These are phyloP conservation scores for Fusarium xyrophilum DNA, from an alignment of 2,329 filamentous ascomycete species.

Conservation along the genomic window DNA sequence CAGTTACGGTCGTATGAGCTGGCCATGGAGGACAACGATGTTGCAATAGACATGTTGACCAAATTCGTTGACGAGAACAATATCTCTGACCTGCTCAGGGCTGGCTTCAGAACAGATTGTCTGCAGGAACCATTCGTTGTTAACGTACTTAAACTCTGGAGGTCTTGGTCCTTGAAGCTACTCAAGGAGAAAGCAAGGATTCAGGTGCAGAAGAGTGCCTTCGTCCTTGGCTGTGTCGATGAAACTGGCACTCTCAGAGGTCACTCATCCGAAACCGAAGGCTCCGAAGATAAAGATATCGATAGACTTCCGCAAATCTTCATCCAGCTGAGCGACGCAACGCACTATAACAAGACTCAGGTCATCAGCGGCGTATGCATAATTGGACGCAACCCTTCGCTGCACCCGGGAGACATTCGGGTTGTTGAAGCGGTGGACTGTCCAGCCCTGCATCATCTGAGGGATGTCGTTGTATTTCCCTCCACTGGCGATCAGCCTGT, in stretches of 20 bases:
- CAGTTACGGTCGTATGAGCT: constrained; percentile 73
- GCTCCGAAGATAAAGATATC: constrained; percentile 51
- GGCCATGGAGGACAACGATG: constrained; percentile 70
- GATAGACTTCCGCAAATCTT: constrained; percentile 83
- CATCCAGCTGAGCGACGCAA: constrained; percentile 73
- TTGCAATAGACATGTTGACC: constrained; percentile 72
- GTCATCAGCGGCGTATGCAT: constrained; percentile 80
- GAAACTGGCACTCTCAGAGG: constrained; percentile 80
- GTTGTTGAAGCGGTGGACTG: constrained; percentile 84
- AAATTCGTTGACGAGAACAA: constrained; percentile 86
- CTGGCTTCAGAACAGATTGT: constrained; percentile 75
- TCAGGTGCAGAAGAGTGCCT: constrained; percentile 80
- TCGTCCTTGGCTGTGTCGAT: constrained; percentile 87
- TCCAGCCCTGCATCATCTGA: constrained; percentile 74
- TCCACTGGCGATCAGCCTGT: constrained; percentile 83
- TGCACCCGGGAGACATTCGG: constrained; percentile 91
- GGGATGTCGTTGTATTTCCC: constrained; percentile 87
- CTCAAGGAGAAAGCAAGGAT: constrained; percentile 94
- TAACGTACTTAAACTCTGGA: constrained; percentile 83
- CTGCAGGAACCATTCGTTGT: constrained; percentile 78
- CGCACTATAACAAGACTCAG: constrained; percentile 61
- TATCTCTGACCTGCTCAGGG: constrained; percentile 78
- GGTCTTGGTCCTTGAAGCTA: constrained; percentile 85
- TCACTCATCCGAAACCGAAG: constrained; percentile 61
- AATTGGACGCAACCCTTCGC: constrained; percentile 88